Evolutionary conservation across 2,329 filamentous ascomycete genomes (phyloP).

Genomic region (Aureobasidium uvarum): DNA sequence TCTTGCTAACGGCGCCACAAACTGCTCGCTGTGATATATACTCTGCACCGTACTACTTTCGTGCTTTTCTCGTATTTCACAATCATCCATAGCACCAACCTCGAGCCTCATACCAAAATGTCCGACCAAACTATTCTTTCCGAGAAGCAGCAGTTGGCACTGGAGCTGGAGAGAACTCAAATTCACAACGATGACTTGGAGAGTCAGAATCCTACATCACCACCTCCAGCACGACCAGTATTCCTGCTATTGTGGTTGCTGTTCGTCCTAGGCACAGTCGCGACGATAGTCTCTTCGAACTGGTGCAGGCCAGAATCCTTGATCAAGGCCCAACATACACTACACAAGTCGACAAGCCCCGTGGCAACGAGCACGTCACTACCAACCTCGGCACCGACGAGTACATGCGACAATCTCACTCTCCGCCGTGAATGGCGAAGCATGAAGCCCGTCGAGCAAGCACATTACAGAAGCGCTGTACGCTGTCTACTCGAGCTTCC

Average conservation of each 20-base stretch:
- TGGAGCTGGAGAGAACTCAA: conserved; percentile 1
- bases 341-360: background rate
- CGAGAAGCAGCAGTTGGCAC: conserved; percentile 12
- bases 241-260: conserved; percentile 17
- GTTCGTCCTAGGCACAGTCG: conserved; percentile 22
- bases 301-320: conserved; percentile 2
- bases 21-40: conserved; percentile 8
- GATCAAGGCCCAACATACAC: background rate
- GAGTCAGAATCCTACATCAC: background rate
- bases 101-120: conserved; percentile 2
- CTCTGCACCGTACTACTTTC: background rate
- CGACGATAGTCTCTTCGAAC: conserved; percentile 17
- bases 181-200: conserved; percentile 7
- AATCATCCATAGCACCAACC: background rate
- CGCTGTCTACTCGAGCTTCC: conserved; percentile 31
- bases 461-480: conserved; percentile 32
- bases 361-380: background rate
- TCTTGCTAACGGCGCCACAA: background rate
- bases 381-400: conserved; percentile 21
- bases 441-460: conserved; percentile 29
- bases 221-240: conserved; percentile 16
- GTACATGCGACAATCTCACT: conserved; percentile 21
- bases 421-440: conserved; percentile 33
- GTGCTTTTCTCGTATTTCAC: background rate
- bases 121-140: conserved; percentile 14